Conservation (phyloP, 2,329 filamentous ascomycete species). For the Rugonectria rugulosa region DNA sequence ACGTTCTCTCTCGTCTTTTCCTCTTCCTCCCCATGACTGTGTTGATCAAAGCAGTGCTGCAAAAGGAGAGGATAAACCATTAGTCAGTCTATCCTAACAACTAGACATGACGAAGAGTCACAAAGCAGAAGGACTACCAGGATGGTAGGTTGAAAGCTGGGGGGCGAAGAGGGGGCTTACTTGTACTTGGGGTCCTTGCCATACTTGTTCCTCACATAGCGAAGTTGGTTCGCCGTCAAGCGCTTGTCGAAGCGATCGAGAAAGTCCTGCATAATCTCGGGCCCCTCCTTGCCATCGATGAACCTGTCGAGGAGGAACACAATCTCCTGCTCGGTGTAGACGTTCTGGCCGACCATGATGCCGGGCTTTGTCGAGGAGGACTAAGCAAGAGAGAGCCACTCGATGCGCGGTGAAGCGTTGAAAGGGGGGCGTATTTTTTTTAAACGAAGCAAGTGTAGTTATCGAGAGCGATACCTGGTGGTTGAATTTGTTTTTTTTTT, state of each 20-base stretch:
- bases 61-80: not conserved
- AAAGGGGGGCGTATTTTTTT: too few relatives aligned
- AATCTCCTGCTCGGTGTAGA: constrained; percentile 47
- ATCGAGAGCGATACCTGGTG: too few relatives aligned
- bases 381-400: too few relatives aligned
- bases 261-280: constrained; percentile 40
- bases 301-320: constrained; percentile 43
- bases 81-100: not conserved
- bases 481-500: too few relatives aligned
- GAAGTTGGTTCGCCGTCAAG: constrained; percentile 46
- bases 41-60: constrained; percentile 26
- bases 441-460: too few relatives aligned
- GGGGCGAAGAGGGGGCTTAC: constrained; percentile 37
- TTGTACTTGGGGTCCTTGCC: constrained; percentile 49
- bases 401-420: too few relatives aligned
- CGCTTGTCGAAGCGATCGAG: constrained; percentile 37
- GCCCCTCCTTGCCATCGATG: constrained; percentile 36
- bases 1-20: constrained; percentile 5
- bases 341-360: constrained; percentile 45
- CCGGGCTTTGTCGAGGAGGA: not conserved
- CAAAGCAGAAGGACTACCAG: not conserved
- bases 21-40: constrained; percentile 12
- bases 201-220: constrained; percentile 52
- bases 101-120: not conserved
- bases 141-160: not conserved